Percentiles rank a stretch among this genome's conserved stretches.
These are phyloP conservation scores for Botryotinia convoluta DNA, from an alignment of 2,329 filamentous ascomycete species.

Conservation along the genomic window DNA sequence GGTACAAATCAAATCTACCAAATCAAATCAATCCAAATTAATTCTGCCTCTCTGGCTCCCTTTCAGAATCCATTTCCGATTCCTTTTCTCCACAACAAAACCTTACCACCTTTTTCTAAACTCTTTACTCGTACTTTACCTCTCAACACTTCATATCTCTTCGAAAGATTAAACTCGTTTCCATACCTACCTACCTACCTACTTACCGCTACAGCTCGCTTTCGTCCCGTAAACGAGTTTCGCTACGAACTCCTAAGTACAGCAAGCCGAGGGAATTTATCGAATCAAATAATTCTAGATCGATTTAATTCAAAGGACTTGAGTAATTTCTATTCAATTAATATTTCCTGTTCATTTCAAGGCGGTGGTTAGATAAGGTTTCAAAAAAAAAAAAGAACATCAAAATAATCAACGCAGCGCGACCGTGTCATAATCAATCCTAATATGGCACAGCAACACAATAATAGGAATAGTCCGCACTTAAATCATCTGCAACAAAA, in stretches of 20 bases:
- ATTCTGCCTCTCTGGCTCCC: neutral
- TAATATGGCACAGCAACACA: slow-evolving; percentile 32
- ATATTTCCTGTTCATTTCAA: neutral
- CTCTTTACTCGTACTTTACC: neutral
- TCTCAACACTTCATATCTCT: neutral
- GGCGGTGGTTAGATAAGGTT: slow-evolving; percentile 16
- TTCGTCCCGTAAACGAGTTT: slow-evolving; percentile 16
- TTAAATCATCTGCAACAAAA: slow-evolving; percentile 33
- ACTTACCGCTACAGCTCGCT: slow-evolving; percentile 13
- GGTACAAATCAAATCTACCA: neutral
- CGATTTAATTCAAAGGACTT: neutral
- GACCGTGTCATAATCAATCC: slow-evolving; percentile 19
- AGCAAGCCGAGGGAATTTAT: slow-evolving; percentile 17
- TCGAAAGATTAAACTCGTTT: slow-evolving; percentile 4
- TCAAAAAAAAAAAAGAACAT: slow-evolving; percentile 16
- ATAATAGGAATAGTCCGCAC: slow-evolving; percentile 34
- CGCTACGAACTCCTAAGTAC: slow-evolving; percentile 12
- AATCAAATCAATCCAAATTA: slow-evolving; percentile 2
- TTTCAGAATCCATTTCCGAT: neutral
- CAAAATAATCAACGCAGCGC: slow-evolving; percentile 15
- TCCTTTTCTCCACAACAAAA: slow-evolving; percentile 9
- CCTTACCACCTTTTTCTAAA: slow-evolving; percentile 5
- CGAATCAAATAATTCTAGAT: slow-evolving; percentile 4
- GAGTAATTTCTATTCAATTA: slow-evolving; percentile 2
- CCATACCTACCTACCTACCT: neutral